A percentile compares a stretch with the other conserved stretches of the same genome.
Conservation (phyloP, 179 eudicot species). For the Gypsophila paniculata region DNA sequence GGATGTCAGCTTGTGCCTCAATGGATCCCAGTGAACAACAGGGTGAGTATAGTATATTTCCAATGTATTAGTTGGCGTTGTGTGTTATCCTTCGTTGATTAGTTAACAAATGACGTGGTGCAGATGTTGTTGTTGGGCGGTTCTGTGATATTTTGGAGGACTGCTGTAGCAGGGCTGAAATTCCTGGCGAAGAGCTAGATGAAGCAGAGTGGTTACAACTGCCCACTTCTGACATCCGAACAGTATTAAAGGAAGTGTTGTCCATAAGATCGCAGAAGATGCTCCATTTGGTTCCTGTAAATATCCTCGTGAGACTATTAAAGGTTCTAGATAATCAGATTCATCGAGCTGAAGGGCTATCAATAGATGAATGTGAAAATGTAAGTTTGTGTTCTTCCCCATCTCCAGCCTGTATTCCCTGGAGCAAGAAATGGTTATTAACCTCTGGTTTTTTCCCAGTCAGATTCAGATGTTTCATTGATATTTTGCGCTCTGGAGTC, state of each 20-base stretch:
- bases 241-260: slow-evolving; percentile 68
- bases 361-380: slow-evolving; percentile 67
- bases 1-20: slow-evolving; percentile 29
- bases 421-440: slow-evolving; percentile 2
- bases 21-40: slow-evolving; percentile 56
- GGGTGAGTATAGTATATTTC: slow-evolving; percentile 40
- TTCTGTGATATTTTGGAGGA: slow-evolving; percentile 79
- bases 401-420: slow-evolving; percentile 8
- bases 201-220: slow-evolving; percentile 71
- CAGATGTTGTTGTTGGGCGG: slow-evolving; percentile 58
- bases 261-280: slow-evolving; percentile 52
- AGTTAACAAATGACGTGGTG: not conserved
- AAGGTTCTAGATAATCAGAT: slow-evolving; percentile 86
- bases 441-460: slow-evolving; percentile 40
- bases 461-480: slow-evolving; percentile 65
- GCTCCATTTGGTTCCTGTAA: slow-evolving; percentile 72
- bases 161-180: slow-evolving; percentile 70
- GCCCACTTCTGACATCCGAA: slow-evolving; percentile 59
- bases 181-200: slow-evolving; percentile 64
- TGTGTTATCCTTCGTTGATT: slow-evolving; percentile 7
- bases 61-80: not conserved
- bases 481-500: slow-evolving; percentile 81
- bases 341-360: slow-evolving; percentile 91
- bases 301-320: slow-evolving; percentile 55
- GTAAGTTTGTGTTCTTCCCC: slow-evolving; percentile 43